Evolutionary conservation across 352 stramenopile species (phyloP), one percentile per base, ranked within the genome.

Genomic region (Pythium insidiosum): DNA sequence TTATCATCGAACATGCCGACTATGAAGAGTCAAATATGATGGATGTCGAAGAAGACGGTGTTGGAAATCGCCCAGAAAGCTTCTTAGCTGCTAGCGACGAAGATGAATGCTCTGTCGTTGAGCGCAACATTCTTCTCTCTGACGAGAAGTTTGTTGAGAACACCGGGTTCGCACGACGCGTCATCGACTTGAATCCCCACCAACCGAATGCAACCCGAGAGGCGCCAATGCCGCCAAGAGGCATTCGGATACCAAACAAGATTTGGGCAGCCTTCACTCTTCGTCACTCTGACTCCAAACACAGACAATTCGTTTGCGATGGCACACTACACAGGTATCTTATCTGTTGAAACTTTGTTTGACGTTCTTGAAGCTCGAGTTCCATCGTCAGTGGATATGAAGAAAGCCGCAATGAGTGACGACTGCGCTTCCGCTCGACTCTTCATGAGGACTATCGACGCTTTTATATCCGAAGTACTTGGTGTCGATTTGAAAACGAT

Each of bases 201-300:
- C 43, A 43, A 23, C 18, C 34, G 24, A 6, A 4, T 16, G 1
- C 34, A 35, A 13, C 38, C 38, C 2, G 52, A 60, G 23, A n/a
- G 51, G 1, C 29, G 29, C 0, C 24, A 55, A 11, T 61, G 47
- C 29, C 46, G 47, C 0, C 47, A 46, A 23, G 25, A 51, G 7
- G 53, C 47, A 9, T 56, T 61, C 22, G 35, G 26, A 0, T 53
- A 61, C 16, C 47, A 61, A 13, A 47, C 42, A 6, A 31, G 41
- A 20, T 45, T 35, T 25, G 36, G 45, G 1, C 45, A 53, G 20
- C 45, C 45, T 6, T 26, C 35, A n/a, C n/a, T 45, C 12, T 53
- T 53, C 30, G 36, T 45, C 6, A 53, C 36, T 0, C 13, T 46
- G 2, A 44, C 44, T n/a, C 45, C 45, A 40, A 53, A 53, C 45